Base-by-base conservation (phyloP, 495 filamentous ascomycete genomes). In the Chaetomidium leptoderma region DNA sequence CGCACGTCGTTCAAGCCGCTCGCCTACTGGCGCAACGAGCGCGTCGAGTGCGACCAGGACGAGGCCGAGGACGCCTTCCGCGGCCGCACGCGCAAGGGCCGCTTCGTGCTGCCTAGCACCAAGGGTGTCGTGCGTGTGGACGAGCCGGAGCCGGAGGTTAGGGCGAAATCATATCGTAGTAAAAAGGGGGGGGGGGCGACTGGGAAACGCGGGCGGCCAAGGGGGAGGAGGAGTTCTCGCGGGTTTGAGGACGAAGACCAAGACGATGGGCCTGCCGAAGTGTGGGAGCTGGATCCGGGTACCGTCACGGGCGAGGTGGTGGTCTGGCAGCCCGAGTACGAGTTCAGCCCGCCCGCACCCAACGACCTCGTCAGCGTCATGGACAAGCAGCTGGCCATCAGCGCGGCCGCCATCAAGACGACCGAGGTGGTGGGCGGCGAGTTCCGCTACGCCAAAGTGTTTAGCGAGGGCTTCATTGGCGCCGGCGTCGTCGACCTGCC, bases 401-500 rank as follows among this genome's bases (percentile, higher is more conserved):
- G 89, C n/a, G 79, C 81, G 16, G 72, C 80, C 13, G 85, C 86
- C 1, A 88, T 98, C 55, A 76, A 87, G 53, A 87, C 90, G 47
- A 86, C 90, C 0, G 80, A 82, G 48, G 84, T 88, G 45, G 88
- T 96, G 83, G 60, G 84, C 82, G 63, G 85, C 83, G 23, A 81
- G 17, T 97, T 97, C 76, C 79, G 80, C 27, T 96, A 92, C 65
- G 89, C 89, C 11, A 97, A 97, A 74, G 86, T 91, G 42, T 80
- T 92, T 26, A 90, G 84, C 44, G 76, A 88, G 39, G 81, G 86
- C 1, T 96, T 93, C 75, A 88, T 96, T 62, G 92, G 91, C 36
- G 83, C 85, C 3, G 93, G 93, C 0, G 82, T 97, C 53, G 86
- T 98, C 30, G 91, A 97, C 47, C 73, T 98, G 17, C 89, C 90